Percentiles rank a stretch among this genome's conserved stretches.
phyloP scores from a whole-genome alignment of 2,329 filamentous ascomycete genomes.

The Passalora sequoiae region DNA sequence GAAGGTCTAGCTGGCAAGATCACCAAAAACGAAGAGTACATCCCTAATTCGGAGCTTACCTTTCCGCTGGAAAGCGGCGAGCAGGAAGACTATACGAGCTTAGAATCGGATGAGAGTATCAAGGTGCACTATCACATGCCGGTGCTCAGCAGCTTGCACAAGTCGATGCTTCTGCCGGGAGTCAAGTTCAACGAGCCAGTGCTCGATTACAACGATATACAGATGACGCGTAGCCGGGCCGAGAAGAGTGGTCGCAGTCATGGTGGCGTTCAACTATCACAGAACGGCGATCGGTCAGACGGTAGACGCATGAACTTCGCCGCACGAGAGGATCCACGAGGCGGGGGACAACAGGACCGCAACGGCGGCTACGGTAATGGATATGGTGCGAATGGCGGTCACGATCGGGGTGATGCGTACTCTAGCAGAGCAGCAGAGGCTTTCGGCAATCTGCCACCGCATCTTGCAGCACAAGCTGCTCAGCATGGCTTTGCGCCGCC shows the following conservation, averaged over 20 bases:
- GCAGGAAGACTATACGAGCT: constrained; percentile 57
- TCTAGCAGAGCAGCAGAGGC: constrained; percentile 17
- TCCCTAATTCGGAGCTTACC: constrained; percentile 67
- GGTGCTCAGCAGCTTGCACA: constrained; percentile 65
- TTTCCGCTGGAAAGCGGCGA: constrained; percentile 39
- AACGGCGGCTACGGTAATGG: constrained; percentile 25
- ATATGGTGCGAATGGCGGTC: constrained; percentile 24
- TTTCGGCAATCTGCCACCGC: constrained; percentile 30
- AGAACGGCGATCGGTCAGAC: constrained; percentile 42
- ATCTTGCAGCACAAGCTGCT: constrained; percentile 33
- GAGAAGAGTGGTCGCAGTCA: constrained; percentile 62
- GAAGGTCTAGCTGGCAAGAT: constrained; percentile 75
- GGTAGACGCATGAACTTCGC: constrained; percentile 53
- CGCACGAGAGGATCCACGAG: constrained; percentile 26
- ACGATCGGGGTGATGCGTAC: constrained; percentile 21
- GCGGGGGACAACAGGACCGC: constrained; percentile 24
- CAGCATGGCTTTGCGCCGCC: constrained; percentile 29
- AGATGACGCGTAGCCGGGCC: constrained; percentile 63
- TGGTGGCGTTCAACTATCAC: constrained; percentile 61
- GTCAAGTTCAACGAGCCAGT: constrained; percentile 66
- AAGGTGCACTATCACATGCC: constrained; percentile 87
- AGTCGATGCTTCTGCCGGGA: constrained; percentile 88
- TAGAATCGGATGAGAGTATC: constrained; percentile 82
- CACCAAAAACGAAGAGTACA: constrained; percentile 74
- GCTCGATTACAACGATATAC: constrained; percentile 70